A percentile compares a stretch with the other conserved stretches of the same genome.
Conservation (phyloP, 441 rosid species). For the Adansonia rubrostipa region DNA sequence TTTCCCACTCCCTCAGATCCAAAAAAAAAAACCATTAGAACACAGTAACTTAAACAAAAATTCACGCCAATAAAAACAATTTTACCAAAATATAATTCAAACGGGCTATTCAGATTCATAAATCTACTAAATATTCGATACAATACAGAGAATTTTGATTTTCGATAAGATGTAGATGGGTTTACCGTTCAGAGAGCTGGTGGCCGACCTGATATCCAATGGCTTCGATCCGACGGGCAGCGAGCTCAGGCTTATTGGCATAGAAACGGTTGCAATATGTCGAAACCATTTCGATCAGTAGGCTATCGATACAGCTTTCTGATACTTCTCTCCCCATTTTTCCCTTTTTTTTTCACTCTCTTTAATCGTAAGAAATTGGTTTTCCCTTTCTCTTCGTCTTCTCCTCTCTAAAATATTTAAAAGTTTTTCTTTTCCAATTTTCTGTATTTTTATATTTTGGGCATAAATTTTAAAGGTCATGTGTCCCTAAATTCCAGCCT, state of each 20-base stretch:
- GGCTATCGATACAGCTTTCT: conserved; percentile 86
- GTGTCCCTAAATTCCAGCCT: not conserved
- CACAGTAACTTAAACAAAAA: not conserved
- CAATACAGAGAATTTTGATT: not conserved
- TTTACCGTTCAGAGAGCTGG: conserved; percentile 82
- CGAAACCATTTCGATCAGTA: conserved; percentile 82
- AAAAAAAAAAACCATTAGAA: not conserved
- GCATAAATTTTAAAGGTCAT: not conserved
- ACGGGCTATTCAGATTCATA: not conserved
- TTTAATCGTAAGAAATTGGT: not conserved
- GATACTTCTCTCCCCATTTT: conserved; percentile 87
- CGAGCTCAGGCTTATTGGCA: conserved; percentile 83
- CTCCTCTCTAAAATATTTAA: not conserved
- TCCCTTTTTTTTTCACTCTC: not conserved
- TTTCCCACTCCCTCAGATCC: not conserved
- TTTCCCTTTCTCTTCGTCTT: not conserved
- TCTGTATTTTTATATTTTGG: not conserved
- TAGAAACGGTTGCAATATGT: conserved; percentile 82
- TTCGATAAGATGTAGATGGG: not conserved
- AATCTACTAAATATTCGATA: not conserved
- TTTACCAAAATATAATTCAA: not conserved
- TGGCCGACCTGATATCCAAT: conserved; percentile 98
- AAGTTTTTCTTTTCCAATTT: not conserved
- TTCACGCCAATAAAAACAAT: not conserved
- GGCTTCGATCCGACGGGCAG: conserved; percentile 95